Conservation (phyloP, 2,329 filamentous ascomycete species). For the Ophiostoma ulmi region DNA sequence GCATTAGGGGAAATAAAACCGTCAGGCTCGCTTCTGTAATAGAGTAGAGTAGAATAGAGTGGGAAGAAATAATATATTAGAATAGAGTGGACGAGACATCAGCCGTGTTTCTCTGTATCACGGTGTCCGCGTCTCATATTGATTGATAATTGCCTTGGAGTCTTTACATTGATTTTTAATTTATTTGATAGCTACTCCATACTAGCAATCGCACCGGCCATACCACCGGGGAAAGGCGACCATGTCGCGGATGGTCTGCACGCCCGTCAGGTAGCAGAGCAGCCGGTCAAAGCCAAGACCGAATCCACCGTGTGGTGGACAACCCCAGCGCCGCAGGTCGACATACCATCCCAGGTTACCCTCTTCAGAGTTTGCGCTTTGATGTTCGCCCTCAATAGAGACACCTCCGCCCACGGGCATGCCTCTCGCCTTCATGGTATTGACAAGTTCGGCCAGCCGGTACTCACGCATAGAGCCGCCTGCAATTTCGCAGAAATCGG, state of each 20-base stretch:
- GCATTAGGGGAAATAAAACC: background rate
- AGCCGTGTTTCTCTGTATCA: background rate
- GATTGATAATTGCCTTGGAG: background rate
- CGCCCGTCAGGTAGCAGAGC: slow-evolving; percentile 74
- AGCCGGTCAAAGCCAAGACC: slow-evolving; percentile 86
- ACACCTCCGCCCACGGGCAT: slow-evolving; percentile 12
- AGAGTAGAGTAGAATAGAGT: background rate
- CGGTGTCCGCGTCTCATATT: background rate
- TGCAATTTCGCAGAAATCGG: slow-evolving; percentile 78
- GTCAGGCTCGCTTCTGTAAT: background rate
- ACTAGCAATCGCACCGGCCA: slow-evolving; percentile 57
- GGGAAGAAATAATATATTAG: background rate
- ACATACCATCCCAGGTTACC: slow-evolving; percentile 71
- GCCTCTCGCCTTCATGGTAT: slow-evolving; percentile 20
- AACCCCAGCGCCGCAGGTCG: slow-evolving; percentile 85
- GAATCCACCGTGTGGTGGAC: slow-evolving; percentile 84
- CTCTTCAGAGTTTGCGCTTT: background rate
- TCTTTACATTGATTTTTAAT: background rate
- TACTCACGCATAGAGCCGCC: slow-evolving; percentile 89
- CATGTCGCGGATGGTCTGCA: slow-evolving; percentile 76
- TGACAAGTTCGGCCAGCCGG: slow-evolving; percentile 32
- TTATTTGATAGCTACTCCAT: background rate
- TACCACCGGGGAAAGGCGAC: slow-evolving; percentile 78
- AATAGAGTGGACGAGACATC: background rate
- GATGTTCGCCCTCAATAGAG: background rate